Evolutionary conservation across 768 basidiomycete genomes (phyloP).

Genomic region (Pholiota conissans): DNA sequence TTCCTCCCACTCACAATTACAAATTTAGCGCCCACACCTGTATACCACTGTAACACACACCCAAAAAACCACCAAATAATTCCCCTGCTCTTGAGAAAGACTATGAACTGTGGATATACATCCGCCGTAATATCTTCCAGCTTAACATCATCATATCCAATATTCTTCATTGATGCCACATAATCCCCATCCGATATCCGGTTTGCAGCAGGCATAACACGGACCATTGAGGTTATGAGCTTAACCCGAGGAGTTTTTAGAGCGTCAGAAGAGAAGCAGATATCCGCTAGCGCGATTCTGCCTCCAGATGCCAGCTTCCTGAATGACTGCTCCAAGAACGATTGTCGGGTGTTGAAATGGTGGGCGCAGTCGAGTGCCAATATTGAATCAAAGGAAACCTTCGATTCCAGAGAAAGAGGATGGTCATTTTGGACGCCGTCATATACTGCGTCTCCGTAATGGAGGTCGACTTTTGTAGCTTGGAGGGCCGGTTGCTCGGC

Average conservation of each 20-base stretch:
- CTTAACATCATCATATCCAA: constrained; percentile 55
- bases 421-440: constrained; percentile 27
- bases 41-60: constrained; percentile 35
- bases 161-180: constrained; percentile 36
- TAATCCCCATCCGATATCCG: constrained; percentile 48
- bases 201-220: constrained; percentile 50
- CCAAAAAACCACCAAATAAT: constrained; percentile 45
- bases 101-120: constrained; percentile 58
- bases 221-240: constrained; percentile 31
- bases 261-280: constrained; percentile 44
- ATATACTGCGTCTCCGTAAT: constrained; percentile 54
- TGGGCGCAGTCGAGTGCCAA: constrained; percentile 71
- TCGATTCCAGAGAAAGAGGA: constrained; percentile 42
- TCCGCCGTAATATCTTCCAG: constrained; percentile 56
- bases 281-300: constrained; percentile 59
- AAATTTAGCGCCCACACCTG: constrained; percentile 43
- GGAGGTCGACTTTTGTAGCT: constrained; percentile 36
- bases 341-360: constrained; percentile 55
- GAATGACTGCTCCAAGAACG: constrained; percentile 54
- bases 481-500: constrained; percentile 9
- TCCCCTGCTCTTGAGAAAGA: constrained; percentile 47
- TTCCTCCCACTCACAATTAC: constrained; percentile 44
- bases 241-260: constrained; percentile 24
- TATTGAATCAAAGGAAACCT: constrained; percentile 43
- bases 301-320: constrained; percentile 48